phyloP scores from a whole-genome alignment of 202 grass and related monocot genomes.

The Elaeis oleifera region DNA sequence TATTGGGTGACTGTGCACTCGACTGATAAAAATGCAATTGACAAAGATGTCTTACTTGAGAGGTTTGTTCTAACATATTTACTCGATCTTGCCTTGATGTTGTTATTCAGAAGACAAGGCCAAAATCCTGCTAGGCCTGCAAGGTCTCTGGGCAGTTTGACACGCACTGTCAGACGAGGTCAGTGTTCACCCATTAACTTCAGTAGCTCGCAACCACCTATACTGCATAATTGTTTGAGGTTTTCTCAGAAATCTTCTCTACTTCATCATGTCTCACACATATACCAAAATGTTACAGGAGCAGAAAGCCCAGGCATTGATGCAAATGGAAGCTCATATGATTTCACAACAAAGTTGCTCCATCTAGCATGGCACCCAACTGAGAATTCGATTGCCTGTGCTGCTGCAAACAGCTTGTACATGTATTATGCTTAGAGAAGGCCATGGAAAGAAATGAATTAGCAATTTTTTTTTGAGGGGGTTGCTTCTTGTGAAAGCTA shows the following conservation, averaged over 20 bases:
- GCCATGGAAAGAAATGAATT: not conserved
- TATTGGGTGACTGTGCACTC: too few relatives aligned
- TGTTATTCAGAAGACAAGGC: slow-evolving; percentile 1
- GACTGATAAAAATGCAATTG: too few relatives aligned
- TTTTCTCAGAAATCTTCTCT: not conserved
- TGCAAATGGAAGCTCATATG: not conserved
- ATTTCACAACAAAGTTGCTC: slow-evolving; percentile 1
- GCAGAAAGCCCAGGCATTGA: not conserved
- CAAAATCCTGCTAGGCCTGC: not conserved
- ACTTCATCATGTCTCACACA: not conserved
- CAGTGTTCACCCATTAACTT: not conserved
- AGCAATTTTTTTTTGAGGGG: not conserved
- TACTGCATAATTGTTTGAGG: not conserved
- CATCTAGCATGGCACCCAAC: not conserved
- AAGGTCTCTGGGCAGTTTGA: slow-evolving; percentile 38
- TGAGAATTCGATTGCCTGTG: slow-evolving; percentile 1
- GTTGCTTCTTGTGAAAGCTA: not conserved
- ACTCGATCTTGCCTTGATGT: not conserved
- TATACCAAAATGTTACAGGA: not conserved
- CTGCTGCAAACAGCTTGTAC: slow-evolving; percentile 3
- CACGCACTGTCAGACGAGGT: not conserved
- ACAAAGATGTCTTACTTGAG: too few relatives aligned
- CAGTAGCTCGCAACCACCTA: too few relatives aligned
- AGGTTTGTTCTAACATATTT: too few relatives aligned
- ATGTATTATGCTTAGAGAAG: not conserved